A percentile compares a stretch with the other conserved stretches of the same genome.
Evolutionary conservation across 805 yeast genomes (phyloP).

Genomic region (Phaffomyces thermotolerans): DNA sequence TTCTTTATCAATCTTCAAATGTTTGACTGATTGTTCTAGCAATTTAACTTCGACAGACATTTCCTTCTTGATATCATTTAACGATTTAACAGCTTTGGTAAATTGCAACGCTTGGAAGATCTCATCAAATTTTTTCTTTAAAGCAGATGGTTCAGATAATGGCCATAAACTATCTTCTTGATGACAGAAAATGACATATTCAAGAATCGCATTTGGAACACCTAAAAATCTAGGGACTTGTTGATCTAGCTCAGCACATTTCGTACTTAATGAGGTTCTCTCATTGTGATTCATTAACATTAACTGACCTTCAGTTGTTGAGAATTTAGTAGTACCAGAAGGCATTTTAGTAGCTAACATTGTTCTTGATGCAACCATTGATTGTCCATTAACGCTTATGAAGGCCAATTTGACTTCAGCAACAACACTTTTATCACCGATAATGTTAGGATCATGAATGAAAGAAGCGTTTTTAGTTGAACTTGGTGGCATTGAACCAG

Average conservation of each 20-base stretch:
- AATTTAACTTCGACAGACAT: slow-evolving; percentile 68
- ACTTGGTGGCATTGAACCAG: slow-evolving; percentile 94
- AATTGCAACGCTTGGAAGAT: slow-evolving; percentile 92
- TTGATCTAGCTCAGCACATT: slow-evolving; percentile 75
- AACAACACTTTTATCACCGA: slow-evolving; percentile 66
- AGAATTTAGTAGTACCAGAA: slow-evolving; percentile 61
- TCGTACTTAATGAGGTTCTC: slow-evolving; percentile 67
- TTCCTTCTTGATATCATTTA: slow-evolving; percentile 72
- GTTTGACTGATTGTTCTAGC: slow-evolving; percentile 71
- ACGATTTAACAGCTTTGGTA: slow-evolving; percentile 78
- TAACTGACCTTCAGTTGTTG: slow-evolving; percentile 86
- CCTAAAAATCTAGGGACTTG: slow-evolving; percentile 82
- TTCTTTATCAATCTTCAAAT: slow-evolving; percentile 63
- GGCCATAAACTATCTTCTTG: slow-evolving; percentile 99
- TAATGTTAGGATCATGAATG: slow-evolving; percentile 82
- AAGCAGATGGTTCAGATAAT: slow-evolving; percentile 75
- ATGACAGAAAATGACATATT: slow-evolving; percentile 92
- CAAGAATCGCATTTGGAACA: slow-evolving; percentile 79
- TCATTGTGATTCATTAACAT: slow-evolving; percentile 59
- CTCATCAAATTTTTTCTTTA: slow-evolving; percentile 92
- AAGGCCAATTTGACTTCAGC: slow-evolving; percentile 92
- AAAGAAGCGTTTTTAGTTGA: slow-evolving; percentile 88
- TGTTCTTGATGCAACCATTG: slow-evolving; percentile 82
- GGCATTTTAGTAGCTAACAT: slow-evolving; percentile 65
- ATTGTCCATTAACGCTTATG: slow-evolving; percentile 59